Base-by-base conservation (phyloP, 2,329 filamentous ascomycete species). In the Calonectria naviculata region DNA sequence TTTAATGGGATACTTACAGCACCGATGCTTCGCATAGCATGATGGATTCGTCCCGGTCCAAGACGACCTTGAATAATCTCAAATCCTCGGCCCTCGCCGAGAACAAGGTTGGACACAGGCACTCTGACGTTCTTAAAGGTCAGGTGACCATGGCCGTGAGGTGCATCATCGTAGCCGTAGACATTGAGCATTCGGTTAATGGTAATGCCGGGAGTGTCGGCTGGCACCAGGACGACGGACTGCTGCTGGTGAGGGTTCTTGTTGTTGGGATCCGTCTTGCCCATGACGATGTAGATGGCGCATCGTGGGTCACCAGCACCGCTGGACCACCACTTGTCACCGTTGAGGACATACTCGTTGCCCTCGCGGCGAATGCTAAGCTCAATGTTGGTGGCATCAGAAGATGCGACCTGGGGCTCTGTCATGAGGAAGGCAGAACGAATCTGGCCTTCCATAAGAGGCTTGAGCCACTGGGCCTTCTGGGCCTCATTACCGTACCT, bases 251-350 rank as follows among this genome's bases (percentile, higher is more conserved):
- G 98, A 26, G 91, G 86, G 82, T 95, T 92, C 74, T 88, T 85
- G 87, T 97, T 93, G 76, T 87, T 86, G 60, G 93, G 88, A 80
- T 97, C 94, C 15, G 91, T 93, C 89, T 98, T 98, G 85, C 95
- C 97, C 94, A 99, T 98, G 78, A 98, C 95, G 73, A 99, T 92
- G 86, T 98, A 98, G 82, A 99, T 88, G 83, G 93, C 89, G 88
- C 97, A 99, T 78, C 96, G 91, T 70, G 93, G 93, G 85, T 99
- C 97, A 70, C 97, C 97, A 21, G 95, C 95, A 75, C 97, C 97
- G 74, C 94, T 97, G 31, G 95, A 97, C 97, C 97, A 99, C 97
- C 97, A 99, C 94, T 99, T 99, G 91, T 96, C 78, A 68, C 97
- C 97, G 81, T 98, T 98, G 65, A 99, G 89, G 21, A 98, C 91